A percentile compares a stretch with the other conserved stretches of the same genome.
These are phyloP conservation scores for Rhodamnia argentea DNA, from an alignment of 345 rosid genomes.

Conservation along the genomic window DNA sequence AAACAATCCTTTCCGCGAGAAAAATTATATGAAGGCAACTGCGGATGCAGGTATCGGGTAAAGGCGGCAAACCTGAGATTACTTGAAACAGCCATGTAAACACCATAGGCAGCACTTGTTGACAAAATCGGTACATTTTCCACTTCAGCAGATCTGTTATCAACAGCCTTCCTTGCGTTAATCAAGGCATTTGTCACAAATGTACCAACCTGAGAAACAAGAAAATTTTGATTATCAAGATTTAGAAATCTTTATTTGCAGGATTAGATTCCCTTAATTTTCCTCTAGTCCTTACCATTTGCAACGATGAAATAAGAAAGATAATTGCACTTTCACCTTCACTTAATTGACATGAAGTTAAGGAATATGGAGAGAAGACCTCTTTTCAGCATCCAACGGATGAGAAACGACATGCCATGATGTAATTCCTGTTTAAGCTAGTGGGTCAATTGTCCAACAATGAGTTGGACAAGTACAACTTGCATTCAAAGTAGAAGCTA, in stretches of 20 bases:
- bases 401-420: not conserved
- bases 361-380: not conserved
- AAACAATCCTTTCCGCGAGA: not conserved
- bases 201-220: slow-evolving; percentile 36
- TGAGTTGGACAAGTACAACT: not conserved
- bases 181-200: slow-evolving; percentile 50
- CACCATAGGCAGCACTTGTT: slow-evolving; percentile 58
- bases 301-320: not conserved
- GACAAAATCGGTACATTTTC: slow-evolving; percentile 60
- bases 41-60: not conserved
- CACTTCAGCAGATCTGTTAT: slow-evolving; percentile 42
- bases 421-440: not conserved
- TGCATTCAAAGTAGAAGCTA: not conserved
- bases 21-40: not conserved
- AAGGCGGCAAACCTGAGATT: slow-evolving; percentile 42
- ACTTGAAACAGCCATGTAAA: slow-evolving; percentile 75
- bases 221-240: not conserved
- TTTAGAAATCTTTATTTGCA: not conserved
- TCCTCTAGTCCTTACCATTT: not conserved
- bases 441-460: not conserved
- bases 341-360: not conserved
- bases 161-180: slow-evolving; percentile 45
- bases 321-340: not conserved
- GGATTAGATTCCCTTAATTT: not conserved
- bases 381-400: not conserved